Percentiles rank a stretch among this genome's conserved stretches.
These are phyloP conservation scores for Euphorbia corollata DNA, from an alignment of 441 rosid genomes.

Conservation along the genomic window DNA sequence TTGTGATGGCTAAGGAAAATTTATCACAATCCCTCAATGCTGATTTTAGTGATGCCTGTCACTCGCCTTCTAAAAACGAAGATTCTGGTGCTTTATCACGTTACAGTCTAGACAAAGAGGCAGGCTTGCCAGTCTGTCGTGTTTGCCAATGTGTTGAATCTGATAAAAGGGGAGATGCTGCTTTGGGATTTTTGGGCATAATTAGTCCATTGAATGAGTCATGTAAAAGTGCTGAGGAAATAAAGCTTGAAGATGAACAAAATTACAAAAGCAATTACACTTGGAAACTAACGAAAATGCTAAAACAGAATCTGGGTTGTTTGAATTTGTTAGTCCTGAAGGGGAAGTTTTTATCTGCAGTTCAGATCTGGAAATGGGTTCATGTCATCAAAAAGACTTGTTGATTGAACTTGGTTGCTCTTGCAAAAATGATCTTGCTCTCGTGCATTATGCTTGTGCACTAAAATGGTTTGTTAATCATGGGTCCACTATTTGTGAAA, in stretches of 20 bases:
- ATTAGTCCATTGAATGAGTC: conserved; percentile 41
- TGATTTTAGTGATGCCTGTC: conserved; percentile 37
- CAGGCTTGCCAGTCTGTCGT: conserved; percentile 65
- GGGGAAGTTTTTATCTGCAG: conserved; percentile 78
- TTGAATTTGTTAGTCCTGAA: conserved; percentile 70
- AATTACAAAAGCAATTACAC: conserved; percentile 15
- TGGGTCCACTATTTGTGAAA: conserved; percentile 85
- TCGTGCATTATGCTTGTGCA: conserved; percentile 87
- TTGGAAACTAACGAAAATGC: conserved; percentile 29
- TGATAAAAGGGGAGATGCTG: conserved; percentile 78
- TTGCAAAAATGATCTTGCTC: conserved; percentile 79
- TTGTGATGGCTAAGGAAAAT: conserved; percentile 59
- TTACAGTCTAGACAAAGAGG: conserved; percentile 63
- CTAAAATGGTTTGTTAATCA: conserved; percentile 93
- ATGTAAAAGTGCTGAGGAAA: conserved; percentile 26
- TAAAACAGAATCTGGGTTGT: conserved; percentile 38
- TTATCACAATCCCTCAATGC: conserved; percentile 29
- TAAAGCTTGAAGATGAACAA: conserved; percentile 25
- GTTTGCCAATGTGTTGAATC: conserved; percentile 93
- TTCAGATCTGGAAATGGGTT: conserved; percentile 67
- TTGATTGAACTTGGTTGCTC: conserved; percentile 81
- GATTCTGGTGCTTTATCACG: conserved; percentile 38
- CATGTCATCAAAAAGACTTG: conserved; percentile 38
- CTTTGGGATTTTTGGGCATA: conserved; percentile 67
- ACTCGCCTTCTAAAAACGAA: conserved; percentile 34